Evolutionary conservation across 129 eudicot species (phyloP), one percentile per base, ranked within the genome.

Genomic region (Scalesia atractyloides): DNA sequence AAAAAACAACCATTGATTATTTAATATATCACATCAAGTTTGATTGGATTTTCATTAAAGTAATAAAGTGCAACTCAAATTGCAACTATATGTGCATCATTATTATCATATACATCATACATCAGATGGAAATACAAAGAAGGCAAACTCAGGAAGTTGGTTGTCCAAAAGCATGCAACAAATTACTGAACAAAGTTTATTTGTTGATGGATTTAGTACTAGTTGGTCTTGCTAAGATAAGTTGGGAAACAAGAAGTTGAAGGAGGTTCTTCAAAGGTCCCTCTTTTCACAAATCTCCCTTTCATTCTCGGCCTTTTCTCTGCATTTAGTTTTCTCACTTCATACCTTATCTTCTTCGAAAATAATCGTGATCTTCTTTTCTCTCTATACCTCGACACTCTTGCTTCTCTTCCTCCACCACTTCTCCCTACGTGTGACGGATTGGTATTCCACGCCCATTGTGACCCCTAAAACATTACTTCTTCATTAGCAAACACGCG

Each of bases 281-380:
- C 54, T 89, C 98, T 85, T 85, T 92, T 92, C 1, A 92, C 96
- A 57, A 92, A 92, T 43, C 98, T 82, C 43, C 98, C 98, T 87
- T 89, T 92, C 91, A 92, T 87, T 76, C 98, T 74, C 47, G 98
- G 98, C 74, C 98, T 82, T 79, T 92, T 89, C 80, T 92, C 98
- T 2, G 98, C 98, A 57, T 92, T 92, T 65, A 92, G 80, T 74
- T 92, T 92, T 83, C 98, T 78, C 50, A 92, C 98, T 84, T 92
- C 91, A n/a, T 92, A 92, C 60, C 98, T 73, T 36, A 92, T 92
- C 69, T 92, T 92, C 88, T 89, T 92, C 0, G 98, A 86, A 69
- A 89, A 92, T 82, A 92, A 70, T 46, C 98, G 75, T 37, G 92
- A 89, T 53, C 98, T 87, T 79, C 98, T 75, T 85, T 92, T 92